Base-by-base conservation (phyloP, 306 rosid species). In the Fragaria nilgerrensis region DNA sequence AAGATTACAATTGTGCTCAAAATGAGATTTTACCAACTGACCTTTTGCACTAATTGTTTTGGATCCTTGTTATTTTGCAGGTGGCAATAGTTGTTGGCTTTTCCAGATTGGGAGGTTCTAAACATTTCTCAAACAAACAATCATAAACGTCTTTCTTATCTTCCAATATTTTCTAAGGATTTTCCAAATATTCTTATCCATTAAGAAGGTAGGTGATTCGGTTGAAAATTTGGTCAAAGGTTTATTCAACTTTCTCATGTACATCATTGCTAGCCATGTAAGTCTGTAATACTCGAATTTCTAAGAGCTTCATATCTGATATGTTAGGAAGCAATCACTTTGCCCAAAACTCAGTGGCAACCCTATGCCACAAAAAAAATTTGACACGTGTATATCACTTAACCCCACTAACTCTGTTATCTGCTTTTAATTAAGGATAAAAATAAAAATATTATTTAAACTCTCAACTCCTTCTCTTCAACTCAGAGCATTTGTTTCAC, bases 191-290 rank as follows among this genome's bases (percentile, higher is more conserved):
- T 69, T 49, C 62, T 11, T 22, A 58, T 58, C 64, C 15, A 22
- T 23, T 11, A 23, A 23, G 34, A 22, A 58, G 32, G 1, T 58
- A 0, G 61, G 9, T 19, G 6, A 23, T 3, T 1, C 3, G n/a
- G n/a, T n/a, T 23, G 20, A 3, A 37, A 81, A 69, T 2, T 70
- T 61, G 80, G 76, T 68, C 4, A 68, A 50, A 49, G 80, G 32
- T 29, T 45, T 32, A 7, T 62, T 69, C 15, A 61, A 75, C 29
- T 66, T 81, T 39, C 39, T 75, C 29, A 50, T 81, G 3, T 81
- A 69, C 36, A 61, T 81, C 48, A 34, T 75, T 27, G 73, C 77
- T 8, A 70, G 84, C 43, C 80, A 75, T 20, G 80, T 75, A 75
- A 79, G 78, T 72, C 11, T 25, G 8, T 1, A 19, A 9, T 2